Conservation (phyloP, 2,329 filamentous ascomycete species). For the Fusarium penzigii region DNA sequence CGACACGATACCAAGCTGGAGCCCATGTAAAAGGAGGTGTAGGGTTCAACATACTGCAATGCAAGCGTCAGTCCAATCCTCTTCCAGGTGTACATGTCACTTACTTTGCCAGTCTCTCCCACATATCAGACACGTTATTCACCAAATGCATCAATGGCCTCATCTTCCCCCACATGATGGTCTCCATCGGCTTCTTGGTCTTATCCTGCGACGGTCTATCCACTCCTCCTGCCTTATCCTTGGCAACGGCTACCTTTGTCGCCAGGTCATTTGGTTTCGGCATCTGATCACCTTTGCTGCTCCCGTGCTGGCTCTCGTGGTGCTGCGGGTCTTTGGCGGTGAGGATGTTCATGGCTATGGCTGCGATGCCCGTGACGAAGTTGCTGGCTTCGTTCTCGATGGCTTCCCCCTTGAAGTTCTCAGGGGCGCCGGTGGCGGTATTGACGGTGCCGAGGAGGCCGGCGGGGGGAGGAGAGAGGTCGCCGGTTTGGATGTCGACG, state of each 20-base stretch:
- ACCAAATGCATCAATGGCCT: constrained; percentile 63
- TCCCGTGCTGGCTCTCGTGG: constrained; percentile 36
- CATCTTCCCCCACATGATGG: constrained; percentile 73
- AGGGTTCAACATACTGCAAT: constrained; percentile 52
- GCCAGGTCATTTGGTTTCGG: constrained; percentile 22
- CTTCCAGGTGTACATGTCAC: neutral
- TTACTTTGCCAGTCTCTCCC: constrained; percentile 43
- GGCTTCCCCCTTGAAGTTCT: constrained; percentile 76
- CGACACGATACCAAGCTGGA: constrained; percentile 44
- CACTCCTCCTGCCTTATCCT: constrained; percentile 46
- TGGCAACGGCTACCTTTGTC: constrained; percentile 45
- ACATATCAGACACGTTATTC: constrained; percentile 42
- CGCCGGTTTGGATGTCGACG: constrained; percentile 66
- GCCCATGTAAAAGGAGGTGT: constrained; percentile 61
- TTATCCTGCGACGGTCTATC: constrained; percentile 59
- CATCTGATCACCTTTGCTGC: constrained; percentile 33
- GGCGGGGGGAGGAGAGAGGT: constrained; percentile 71
- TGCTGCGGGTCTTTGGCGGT: constrained; percentile 71
- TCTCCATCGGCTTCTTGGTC: constrained; percentile 74
- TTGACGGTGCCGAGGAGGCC: constrained; percentile 72
- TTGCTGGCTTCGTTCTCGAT: constrained; percentile 79
- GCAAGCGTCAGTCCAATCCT: neutral
- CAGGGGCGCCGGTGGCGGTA: constrained; percentile 74
- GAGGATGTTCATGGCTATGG: constrained; percentile 63
- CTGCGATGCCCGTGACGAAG: constrained; percentile 65